Evolutionary conservation across 257 asterid genomes (phyloP), one percentile per base, ranked within the genome.

Genomic region (Fraxinus excelsior): DNA sequence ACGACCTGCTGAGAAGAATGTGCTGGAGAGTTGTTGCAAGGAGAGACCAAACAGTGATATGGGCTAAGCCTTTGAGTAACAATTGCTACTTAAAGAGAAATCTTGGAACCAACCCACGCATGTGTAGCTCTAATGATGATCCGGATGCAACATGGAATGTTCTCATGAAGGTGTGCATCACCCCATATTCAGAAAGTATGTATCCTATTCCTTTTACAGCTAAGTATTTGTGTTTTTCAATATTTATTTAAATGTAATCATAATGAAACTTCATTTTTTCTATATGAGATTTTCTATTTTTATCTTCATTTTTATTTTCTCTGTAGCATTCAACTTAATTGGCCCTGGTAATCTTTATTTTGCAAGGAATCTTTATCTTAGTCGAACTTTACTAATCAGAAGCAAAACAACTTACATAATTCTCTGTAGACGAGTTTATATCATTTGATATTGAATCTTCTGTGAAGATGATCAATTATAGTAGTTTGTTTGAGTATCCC

Each of bases 21-120:
- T 94, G 99, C 84, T 94, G 99, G 99, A 90, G 94, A 86, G 90
- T 94, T 81, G 90, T 86, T 76, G 85, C 90, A 7, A 90, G 90
- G 87, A 91, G 79, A 82, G 92, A 87, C 82, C 99, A 94, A 76
- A 92, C 98, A 0, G 98, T 91, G 73, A 87, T 94, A 71, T 94
- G 97, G 99, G 95, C 95, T 72, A 94, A 94, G 89, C 92, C 98
- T 26, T 66, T 85, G 73, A 91, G 88, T 84, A 94, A 94, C 83
- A 88, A 88, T 80, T 92, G 98, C 85, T 92, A 89, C 73, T 73
- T 16, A 72, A 92, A 87, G 89, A 91, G 99, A 84, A 51, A 38
- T 40, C 82, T 75, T n/a, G 96, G 91, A 68, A 88, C 91, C 73
- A 84, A 76, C 51, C 99, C 99, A 13, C 82, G 78, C 68, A 70